These are phyloP conservation scores for Aspergillus sp. DNA, from an alignment of 2,329 filamentous ascomycete species.

Conservation along the genomic window DNA sequence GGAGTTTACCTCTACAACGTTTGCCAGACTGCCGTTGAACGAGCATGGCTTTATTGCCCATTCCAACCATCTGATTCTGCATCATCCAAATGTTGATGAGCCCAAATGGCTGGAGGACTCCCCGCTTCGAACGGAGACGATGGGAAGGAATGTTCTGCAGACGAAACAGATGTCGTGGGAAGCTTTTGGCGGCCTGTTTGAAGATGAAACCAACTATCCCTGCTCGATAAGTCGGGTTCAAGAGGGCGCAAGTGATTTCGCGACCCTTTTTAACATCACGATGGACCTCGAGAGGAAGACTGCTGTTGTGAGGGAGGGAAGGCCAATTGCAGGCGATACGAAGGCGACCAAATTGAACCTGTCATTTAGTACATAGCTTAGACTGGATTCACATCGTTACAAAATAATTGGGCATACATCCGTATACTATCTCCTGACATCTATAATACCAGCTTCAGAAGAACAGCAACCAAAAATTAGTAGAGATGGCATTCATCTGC, in stretches of 20 bases:
- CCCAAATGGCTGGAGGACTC: background rate
- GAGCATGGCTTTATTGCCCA: background rate
- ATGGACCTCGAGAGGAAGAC: background rate
- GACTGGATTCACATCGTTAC: too few relatives aligned
- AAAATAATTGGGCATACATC: too few relatives aligned
- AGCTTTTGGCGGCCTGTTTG: background rate
- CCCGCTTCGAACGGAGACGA: background rate
- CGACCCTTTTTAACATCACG: conserved; percentile 1
- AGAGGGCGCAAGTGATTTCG: background rate
- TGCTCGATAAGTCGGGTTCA: background rate
- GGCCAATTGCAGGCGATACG: background rate
- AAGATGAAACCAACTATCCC: background rate
- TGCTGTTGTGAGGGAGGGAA: background rate
- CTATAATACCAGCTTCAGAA: too few relatives aligned
- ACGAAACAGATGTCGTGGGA: background rate
- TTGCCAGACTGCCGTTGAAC: background rate
- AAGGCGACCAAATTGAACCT: too few relatives aligned
- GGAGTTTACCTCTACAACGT: background rate
- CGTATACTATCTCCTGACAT: too few relatives aligned
- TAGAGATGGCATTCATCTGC: too few relatives aligned
- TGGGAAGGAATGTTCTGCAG: background rate
- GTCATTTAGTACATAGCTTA: too few relatives aligned
- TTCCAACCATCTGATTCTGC: background rate
- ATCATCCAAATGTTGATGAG: background rate
- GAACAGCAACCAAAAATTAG: too few relatives aligned